phyloP scores from a whole-genome alignment of 2,329 filamentous ascomycete genomes.

The Aspergillus novofumigatus region DNA sequence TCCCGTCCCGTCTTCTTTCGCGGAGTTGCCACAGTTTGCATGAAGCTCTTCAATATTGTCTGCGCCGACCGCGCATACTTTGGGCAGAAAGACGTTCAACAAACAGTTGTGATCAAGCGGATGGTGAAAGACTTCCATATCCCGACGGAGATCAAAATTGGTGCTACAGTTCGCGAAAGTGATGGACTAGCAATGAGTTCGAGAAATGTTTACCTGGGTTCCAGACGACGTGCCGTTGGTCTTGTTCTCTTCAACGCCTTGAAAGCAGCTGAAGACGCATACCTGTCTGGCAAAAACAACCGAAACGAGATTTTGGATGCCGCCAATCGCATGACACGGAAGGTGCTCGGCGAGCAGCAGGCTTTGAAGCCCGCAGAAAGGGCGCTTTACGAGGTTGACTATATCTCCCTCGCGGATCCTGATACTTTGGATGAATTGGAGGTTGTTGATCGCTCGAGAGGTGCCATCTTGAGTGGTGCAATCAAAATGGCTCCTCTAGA shows the following conservation, averaged over 20 bases:
- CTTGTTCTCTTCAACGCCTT: constrained; percentile 69
- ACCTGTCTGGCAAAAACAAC: constrained; percentile 50
- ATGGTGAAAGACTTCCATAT: constrained; percentile 87
- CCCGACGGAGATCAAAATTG: constrained; percentile 68
- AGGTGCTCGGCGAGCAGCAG: constrained; percentile 58
- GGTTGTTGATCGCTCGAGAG: constrained; percentile 62
- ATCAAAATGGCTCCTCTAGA: constrained; percentile 85
- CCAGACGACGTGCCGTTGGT: constrained; percentile 66
- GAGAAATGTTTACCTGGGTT: constrained; percentile 86
- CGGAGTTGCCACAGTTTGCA: constrained; percentile 92
- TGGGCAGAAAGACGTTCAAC: constrained; percentile 96
- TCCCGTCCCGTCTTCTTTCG: constrained; percentile 92
- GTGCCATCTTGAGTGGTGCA: constrained; percentile 84
- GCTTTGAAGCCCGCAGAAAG: constrained; percentile 57
- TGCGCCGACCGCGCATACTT: constrained; percentile 80
- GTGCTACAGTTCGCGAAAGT: constrained; percentile 67
- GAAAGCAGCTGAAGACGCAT: constrained; percentile 64
- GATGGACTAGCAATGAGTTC: constrained; percentile 90
- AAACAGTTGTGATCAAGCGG: constrained; percentile 82
- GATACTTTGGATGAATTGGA: constrained; percentile 76
- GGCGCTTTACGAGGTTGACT: constrained; percentile 78
- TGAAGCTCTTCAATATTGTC: constrained; percentile 85
- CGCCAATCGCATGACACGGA: constrained; percentile 58
- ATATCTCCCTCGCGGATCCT: constrained; percentile 85
- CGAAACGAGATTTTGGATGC: constrained; percentile 68